Evolutionary conservation across 2,329 filamentous ascomycete genomes (phyloP).

Genomic region (Ophiostoma novo-ulmi): DNA sequence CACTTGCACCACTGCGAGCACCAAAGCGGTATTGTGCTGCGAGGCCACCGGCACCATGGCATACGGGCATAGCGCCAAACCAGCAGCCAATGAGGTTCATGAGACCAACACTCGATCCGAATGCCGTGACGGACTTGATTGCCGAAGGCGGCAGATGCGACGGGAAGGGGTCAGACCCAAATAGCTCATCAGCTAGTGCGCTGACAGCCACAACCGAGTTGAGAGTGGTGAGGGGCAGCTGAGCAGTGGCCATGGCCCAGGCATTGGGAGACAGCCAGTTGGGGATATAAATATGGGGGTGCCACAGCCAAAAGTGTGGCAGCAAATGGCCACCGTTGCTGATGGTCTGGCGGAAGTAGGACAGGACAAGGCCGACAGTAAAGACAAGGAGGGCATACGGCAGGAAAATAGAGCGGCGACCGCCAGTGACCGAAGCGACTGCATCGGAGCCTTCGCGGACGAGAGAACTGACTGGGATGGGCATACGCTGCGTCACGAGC

Average conservation of each 20-base stretch:
- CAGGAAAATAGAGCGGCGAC: constrained; percentile 37
- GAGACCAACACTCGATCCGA: constrained; percentile 73
- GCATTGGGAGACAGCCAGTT: constrained; percentile 37
- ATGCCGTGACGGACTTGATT: constrained; percentile 62
- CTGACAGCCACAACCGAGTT: constrained; percentile 89
- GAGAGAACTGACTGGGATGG: constrained; percentile 29
- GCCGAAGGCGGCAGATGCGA: constrained; percentile 36
- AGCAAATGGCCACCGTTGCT: constrained; percentile 34
- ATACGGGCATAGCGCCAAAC: constrained; percentile 94
- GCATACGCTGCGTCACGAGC: constrained; percentile 59
- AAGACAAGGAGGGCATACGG: constrained; percentile 78
- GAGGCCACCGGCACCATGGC: constrained; percentile 85
- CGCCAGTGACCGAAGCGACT: constrained; percentile 30
- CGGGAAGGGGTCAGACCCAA: constrained; percentile 45
- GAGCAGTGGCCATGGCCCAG: constrained; percentile 65
- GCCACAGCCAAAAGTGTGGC: constrained; percentile 56
- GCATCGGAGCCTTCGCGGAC: neutral
- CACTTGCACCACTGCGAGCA: constrained; percentile 76
- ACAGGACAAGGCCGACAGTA: constrained; percentile 58
- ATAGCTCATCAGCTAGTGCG: constrained; percentile 69
- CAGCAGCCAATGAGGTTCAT: constrained; percentile 86
- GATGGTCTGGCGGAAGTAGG: constrained; percentile 20
- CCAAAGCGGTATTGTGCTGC: constrained; percentile 91
- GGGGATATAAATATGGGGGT: constrained; percentile 48
- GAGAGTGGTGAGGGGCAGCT: constrained; percentile 83